Conservation (phyloP, 179 eudicot species). For the Drosera spatulata region DNA sequence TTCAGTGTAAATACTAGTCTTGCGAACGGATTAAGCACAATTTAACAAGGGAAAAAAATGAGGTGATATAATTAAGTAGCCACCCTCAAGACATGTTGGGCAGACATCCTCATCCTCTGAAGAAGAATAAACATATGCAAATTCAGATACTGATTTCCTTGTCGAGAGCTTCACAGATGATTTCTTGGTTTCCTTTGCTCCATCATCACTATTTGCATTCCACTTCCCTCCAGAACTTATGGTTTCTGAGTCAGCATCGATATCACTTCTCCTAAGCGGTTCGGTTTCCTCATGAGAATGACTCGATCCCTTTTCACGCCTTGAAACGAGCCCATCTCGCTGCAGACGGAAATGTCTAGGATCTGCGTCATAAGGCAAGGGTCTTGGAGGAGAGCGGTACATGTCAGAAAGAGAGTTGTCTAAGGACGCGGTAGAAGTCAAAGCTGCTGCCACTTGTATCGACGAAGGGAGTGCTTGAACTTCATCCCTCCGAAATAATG, state of each 20-base stretch:
- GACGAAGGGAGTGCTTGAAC: slow-evolving; percentile 54
- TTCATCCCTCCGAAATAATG: slow-evolving; percentile 77
- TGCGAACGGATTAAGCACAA: too few species aligned
- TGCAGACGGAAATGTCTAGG: slow-evolving; percentile 57
- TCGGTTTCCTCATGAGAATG: slow-evolving; percentile 70
- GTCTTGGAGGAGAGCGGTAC: slow-evolving; percentile 86
- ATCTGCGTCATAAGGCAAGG: slow-evolving; percentile 89
- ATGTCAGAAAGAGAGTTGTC: slow-evolving; percentile 56
- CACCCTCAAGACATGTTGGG: slow-evolving; percentile 83
- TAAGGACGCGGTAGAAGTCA: slow-evolving; percentile 36
- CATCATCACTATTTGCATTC: slow-evolving; percentile 29
- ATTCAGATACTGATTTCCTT: slow-evolving; percentile 23
- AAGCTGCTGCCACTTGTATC: slow-evolving; percentile 47
- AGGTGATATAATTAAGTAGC: neutral
- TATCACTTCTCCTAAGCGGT: slow-evolving; percentile 45
- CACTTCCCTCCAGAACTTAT: slow-evolving; percentile 25
- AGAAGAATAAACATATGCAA: slow-evolving; percentile 42
- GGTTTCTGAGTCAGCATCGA: slow-evolving; percentile 29
- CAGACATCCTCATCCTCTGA: slow-evolving; percentile 79
- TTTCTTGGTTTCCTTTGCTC: slow-evolving; percentile 25
- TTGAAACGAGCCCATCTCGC: slow-evolving; percentile 58
- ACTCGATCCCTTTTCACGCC: slow-evolving; percentile 78
- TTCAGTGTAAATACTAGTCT: too few species aligned
- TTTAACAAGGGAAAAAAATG: neutral
- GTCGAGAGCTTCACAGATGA: slow-evolving; percentile 44